Conservation (phyloP, 371 early-diverging fungal species). For the Mortierella polycephala region DNA sequence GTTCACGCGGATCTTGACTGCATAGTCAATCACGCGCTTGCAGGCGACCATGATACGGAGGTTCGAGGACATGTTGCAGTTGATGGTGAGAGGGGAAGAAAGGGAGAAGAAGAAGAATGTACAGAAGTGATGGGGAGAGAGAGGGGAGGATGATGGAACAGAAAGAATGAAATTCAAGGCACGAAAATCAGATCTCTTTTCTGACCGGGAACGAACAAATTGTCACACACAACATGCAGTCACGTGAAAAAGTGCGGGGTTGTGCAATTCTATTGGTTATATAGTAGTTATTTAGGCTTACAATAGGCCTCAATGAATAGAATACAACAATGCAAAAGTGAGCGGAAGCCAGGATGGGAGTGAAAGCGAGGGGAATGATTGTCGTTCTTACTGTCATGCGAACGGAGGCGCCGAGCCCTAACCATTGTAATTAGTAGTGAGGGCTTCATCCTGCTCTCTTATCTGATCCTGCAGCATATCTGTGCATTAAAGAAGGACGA, state of each 20-base stretch:
- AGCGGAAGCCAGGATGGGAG: too few species aligned
- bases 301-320: too few species aligned
- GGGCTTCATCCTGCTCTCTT: constrained; percentile 30
- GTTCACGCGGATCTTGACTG: constrained; percentile 97
- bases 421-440: not conserved
- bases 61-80: constrained; percentile 29
- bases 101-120: constrained; percentile 1
- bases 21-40: constrained; percentile 98
- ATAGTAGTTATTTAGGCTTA: too few species aligned
- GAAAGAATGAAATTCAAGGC: constrained; percentile 4
- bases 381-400: too few species aligned
- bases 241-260: constrained; percentile 48
- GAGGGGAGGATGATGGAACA: not conserved
- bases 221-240: constrained; percentile 4
- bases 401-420: not conserved
- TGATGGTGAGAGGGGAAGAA: not conserved
- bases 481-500: constrained; percentile 1
- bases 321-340: too few species aligned
- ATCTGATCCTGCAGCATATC: constrained; percentile 45
- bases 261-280: too few species aligned
- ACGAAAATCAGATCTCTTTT: not conserved
- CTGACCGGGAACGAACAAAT: not conserved
- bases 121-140: constrained; percentile 1
- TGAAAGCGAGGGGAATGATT: not conserved
- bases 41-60: constrained; percentile 90